Conservation (phyloP, 345 rosid genomes). For the Acer campestre region DNA sequence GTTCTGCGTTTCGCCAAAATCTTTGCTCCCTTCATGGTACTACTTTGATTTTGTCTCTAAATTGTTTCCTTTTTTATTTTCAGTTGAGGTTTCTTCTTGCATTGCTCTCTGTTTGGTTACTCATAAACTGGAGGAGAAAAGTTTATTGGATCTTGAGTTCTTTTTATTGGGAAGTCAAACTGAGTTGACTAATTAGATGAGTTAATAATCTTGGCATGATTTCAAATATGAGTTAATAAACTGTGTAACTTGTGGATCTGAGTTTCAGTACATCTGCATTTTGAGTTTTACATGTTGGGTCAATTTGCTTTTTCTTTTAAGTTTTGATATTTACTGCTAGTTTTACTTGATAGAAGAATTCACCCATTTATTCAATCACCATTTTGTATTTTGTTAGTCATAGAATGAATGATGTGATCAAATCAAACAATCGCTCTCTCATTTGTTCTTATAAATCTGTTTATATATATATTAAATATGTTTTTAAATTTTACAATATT, state of each 20-base stretch:
- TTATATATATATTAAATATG: too few species aligned
- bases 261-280: conserved; percentile 1
- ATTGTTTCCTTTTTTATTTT: background rate
- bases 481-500: too few species aligned
- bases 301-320: too few species aligned
- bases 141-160: conserved; percentile 29
- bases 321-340: too few species aligned
- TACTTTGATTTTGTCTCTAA: background rate
- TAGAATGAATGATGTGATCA: too few species aligned
- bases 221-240: background rate
- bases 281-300: background rate
- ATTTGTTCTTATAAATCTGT: too few species aligned
- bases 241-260: background rate
- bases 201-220: background rate
- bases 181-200: conserved; percentile 14
- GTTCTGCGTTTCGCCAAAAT: conserved; percentile 22
- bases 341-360: too few species aligned
- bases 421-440: too few species aligned
- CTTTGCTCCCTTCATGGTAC: conserved; percentile 34
- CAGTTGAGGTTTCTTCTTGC: background rate
- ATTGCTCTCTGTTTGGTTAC: conserved; percentile 21
- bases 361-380: too few species aligned
- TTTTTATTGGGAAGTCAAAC: conserved; percentile 22
- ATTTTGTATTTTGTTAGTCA: too few species aligned
- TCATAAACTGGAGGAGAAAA: background rate